Evolutionary conservation across 2,329 filamentous ascomycete species (phyloP).

Genomic region (Bipolaris sorokiniana): DNA sequence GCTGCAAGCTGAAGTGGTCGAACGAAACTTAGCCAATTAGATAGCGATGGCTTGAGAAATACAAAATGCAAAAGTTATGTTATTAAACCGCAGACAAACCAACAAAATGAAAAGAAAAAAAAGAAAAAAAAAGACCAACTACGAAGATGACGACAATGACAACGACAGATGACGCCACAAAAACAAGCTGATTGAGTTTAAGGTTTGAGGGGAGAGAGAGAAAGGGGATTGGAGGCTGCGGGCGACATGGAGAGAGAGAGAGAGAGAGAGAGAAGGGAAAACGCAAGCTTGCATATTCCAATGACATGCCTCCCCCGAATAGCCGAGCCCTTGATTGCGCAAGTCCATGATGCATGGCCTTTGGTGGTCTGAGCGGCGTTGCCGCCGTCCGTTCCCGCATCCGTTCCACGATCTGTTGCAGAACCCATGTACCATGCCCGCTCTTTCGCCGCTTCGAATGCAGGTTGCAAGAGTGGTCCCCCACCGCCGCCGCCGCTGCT

Average conservation of each 20-base stretch:
- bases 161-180: too few species aligned
- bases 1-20: too few species aligned
- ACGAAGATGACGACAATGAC: too few species aligned
- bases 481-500: too few species aligned
- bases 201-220: neutral
- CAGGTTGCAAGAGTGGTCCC: neutral
- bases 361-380: conserved; percentile 8
- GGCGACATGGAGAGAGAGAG: neutral
- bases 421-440: conserved; percentile 26
- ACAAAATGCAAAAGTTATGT: too few species aligned
- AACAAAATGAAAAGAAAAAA: too few species aligned
- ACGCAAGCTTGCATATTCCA: neutral
- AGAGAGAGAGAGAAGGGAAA: neutral
- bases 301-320: neutral
- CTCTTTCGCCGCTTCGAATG: neutral
- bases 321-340: neutral
- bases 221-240: neutral
- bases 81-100: too few species aligned
- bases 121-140: too few species aligned
- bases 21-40: too few species aligned
- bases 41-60: too few species aligned
- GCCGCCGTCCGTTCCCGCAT: conserved; percentile 14
- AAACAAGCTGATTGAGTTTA: too few species aligned
- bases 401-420: conserved; percentile 25
- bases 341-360: conserved; percentile 5